Base-by-base conservation (phyloP, 2,329 filamentous ascomycete species). In the Clarireedia paspali region DNA sequence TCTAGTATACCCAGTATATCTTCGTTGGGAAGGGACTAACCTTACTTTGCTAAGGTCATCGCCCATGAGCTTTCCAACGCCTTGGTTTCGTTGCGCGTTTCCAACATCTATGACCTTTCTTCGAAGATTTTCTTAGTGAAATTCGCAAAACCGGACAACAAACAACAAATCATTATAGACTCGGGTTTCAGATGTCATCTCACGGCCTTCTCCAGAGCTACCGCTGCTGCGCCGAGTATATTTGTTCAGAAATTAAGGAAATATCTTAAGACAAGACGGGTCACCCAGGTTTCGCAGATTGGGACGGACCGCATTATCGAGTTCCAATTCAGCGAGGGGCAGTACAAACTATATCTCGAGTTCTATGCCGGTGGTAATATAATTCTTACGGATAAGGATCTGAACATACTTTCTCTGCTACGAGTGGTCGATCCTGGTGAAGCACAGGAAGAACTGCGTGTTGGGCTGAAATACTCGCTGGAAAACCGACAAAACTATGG, bases 291-390 rank as follows among this genome's bases (percentile, higher is more conserved):
- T 9, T 75, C 78, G 1, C 94, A 99, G 72, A 81, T 99, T 50
- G 94, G 94, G 49, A 96, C 91, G 2, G 94, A 99, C 70, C 82
- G 94, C 53, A 88, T 99, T 59, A 85, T 99, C 53, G 90, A 97
- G 70, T 84, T 99, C 53, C 81, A 88, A 65, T 96, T 99, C 70
- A 95, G 89, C 64, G 91, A 97, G 75, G 94, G 94, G 10, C 80
- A 85, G 63, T 96, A 95, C 69, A 80, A 87, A 44, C 72, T 99
- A 23, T 96, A 90, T 69, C 75, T 99, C 27, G 94, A 99, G 73
- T 99, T 99, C 74, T 99, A 96, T 69, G 92, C 94, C 1, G 88
- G 89, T 52, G 94, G 94, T 47, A 99, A 99, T 69, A 86, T 99
- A 59, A 89, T 99, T 59, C 77, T 99, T 53, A 96, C 94, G 2